phyloP scores from a whole-genome alignment of 2,329 filamentous ascomycete genomes.

The Cercospora janseana region DNA sequence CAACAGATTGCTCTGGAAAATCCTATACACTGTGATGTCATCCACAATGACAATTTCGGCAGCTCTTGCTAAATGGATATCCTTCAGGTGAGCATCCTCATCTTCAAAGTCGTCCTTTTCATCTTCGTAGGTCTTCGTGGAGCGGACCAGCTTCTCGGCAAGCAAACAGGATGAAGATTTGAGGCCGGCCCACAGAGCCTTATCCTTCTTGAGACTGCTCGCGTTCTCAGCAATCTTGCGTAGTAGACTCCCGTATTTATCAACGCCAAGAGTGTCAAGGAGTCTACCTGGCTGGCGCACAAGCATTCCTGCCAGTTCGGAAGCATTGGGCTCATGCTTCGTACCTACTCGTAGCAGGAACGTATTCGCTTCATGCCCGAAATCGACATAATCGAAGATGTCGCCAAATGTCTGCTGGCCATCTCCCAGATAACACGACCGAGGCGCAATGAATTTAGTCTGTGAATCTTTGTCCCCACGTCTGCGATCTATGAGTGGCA shows the following conservation, averaged over 20 bases:
- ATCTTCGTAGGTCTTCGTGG: constrained; percentile 53
- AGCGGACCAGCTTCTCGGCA: constrained; percentile 71
- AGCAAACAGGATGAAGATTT: constrained; percentile 73
- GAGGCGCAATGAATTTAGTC: constrained; percentile 63
- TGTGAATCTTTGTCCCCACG: constrained; percentile 30
- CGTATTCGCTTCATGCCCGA: constrained; percentile 79
- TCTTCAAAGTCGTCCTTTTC: constrained; percentile 43
- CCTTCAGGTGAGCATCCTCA: constrained; percentile 58
- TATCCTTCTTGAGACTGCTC: constrained; percentile 70
- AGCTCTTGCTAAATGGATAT: constrained; percentile 74
- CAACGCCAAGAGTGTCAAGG: constrained; percentile 74
- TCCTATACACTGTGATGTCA: constrained; percentile 82
- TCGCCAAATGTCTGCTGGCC: constrained; percentile 68
- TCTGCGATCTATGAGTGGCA: constrained; percentile 57
- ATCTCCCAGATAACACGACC: constrained; percentile 75
- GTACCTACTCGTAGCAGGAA: constrained; percentile 88
- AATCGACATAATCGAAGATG: constrained; percentile 97
- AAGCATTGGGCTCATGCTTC: constrained; percentile 83
- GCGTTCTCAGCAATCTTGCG: constrained; percentile 75
- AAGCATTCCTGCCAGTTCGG: constrained; percentile 80
- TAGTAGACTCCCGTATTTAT: constrained; percentile 83
- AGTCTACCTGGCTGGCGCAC: constrained; percentile 79
- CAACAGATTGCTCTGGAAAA: constrained; percentile 81
- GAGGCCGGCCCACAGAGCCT: constrained; percentile 73
- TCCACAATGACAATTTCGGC: constrained; percentile 74